phyloP scores from a whole-genome alignment of 805 yeast genomes.

The Scheffersomyces coipomensis region DNA sequence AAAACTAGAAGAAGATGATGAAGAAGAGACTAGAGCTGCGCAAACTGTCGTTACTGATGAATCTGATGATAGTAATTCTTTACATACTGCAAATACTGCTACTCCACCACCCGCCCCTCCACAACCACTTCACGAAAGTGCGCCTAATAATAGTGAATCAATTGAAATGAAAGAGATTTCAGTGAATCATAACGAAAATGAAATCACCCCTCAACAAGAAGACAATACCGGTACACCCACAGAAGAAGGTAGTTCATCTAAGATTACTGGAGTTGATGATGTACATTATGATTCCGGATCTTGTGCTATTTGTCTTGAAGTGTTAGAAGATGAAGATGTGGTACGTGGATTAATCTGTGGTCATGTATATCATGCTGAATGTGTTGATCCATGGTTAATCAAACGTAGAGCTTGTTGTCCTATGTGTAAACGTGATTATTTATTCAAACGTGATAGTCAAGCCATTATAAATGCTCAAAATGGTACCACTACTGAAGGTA shows the following conservation, averaged over 20 bases:
- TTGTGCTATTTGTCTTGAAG: slow-evolving; percentile 79
- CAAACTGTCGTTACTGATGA: background rate
- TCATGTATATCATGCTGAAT: slow-evolving; percentile 76
- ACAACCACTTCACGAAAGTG: background rate
- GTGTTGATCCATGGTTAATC: slow-evolving; percentile 81
- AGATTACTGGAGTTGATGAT: too few species aligned
- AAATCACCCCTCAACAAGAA: background rate
- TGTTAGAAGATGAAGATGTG: slow-evolving; percentile 55
- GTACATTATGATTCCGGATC: slow-evolving; percentile 62
- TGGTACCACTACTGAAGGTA: slow-evolving; percentile 4
- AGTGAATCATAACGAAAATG: background rate
- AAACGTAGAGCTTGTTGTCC: slow-evolving; percentile 80
- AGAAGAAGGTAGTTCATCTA: too few species aligned
- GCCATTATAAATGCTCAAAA: slow-evolving; percentile 2
- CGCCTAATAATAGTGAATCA: background rate
- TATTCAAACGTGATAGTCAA: slow-evolving; percentile 8
- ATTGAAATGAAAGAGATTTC: slow-evolving; percentile 2
- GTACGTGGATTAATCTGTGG: slow-evolving; percentile 80
- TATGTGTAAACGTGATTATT: slow-evolving; percentile 71
- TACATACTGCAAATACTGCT: slow-evolving; percentile 3
- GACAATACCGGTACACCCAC: too few species aligned
- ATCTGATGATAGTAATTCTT: slow-evolving; percentile 2
- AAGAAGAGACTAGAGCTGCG: background rate
- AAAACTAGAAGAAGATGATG: slow-evolving; percentile 1
- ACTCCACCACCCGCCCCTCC: background rate